Evolutionary conservation across 208 protist species (phyloP), one percentile per base, ranked within the genome.

Genomic region (Leishmania lainsoni): DNA sequence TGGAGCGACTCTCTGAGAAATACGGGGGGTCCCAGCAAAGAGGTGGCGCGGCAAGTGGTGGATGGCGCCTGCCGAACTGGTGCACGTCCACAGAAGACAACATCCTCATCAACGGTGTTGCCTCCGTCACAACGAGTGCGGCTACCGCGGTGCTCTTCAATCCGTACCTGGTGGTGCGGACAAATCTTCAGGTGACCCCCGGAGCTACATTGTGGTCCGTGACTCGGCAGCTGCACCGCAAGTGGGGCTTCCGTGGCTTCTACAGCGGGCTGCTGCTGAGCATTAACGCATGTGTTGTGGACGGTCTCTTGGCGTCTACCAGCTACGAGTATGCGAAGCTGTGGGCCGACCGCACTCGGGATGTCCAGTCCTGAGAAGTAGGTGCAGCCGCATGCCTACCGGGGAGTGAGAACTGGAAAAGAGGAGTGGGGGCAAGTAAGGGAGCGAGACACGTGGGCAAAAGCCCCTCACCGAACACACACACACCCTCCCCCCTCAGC

Each of bases 261-360:
- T 97, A 91, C 82, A 89, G 87, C 51, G 94, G 94, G 0, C 69
- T 95, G 42, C 75, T 80, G 54, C 87, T 97, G 39, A 97, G 87
- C 69, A 85, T 95, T 42, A 86, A 83, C 61, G 85, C 94, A 49
- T 95, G 91, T 74, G 83, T 95, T 39, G 74, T 95, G 65, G 94
- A 97, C 59, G 94, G 94, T 16, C 87, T 86, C 42, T 85, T 95
- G 69, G 90, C 94, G 20, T 95, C 92, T 0, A 92, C 87, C 39
- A 92, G 89, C 29, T 97, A 97, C 89, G 94, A 97, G 83, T 97
- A 94, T 80, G 94, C 94, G 61, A 95, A 95, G 83, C 80, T 97
- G 65, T 97, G 91, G 91, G 74, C 93, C 0, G 93, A 97, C 78
- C 80, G 76, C 56, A 86, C 87, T 2, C 83, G 82, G 6, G 78